Conservation (phyloP, 495 filamentous ascomycete genomes). For the Apodospora peruviana region DNA sequence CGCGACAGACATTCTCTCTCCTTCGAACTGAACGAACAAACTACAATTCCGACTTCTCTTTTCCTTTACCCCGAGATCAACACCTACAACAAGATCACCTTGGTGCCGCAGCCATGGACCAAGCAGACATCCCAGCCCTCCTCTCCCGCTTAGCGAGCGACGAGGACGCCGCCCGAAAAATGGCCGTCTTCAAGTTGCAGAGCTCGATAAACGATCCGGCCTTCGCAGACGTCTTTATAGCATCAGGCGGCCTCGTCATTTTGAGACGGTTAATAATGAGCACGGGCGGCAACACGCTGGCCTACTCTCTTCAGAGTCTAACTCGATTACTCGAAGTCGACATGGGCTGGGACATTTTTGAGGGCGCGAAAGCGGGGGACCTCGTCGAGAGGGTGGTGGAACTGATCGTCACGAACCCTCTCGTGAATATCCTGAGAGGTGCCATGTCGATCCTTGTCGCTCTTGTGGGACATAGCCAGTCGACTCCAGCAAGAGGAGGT, state of each 20-base stretch:
- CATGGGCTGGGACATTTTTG: conserved; percentile 88
- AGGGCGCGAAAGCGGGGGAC: conserved; percentile 42
- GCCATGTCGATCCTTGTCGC: conserved; percentile 95
- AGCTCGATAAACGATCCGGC: conserved; percentile 89
- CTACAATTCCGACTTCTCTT: no score
- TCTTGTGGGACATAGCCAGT: conserved; percentile 79
- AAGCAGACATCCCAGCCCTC: conserved; percentile 51
- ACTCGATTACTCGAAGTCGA: conserved; percentile 85
- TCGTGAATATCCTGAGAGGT: conserved; percentile 94
- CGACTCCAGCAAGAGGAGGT: conserved; percentile 11
- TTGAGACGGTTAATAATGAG: conserved; percentile 76
- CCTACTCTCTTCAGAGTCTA: conserved; percentile 87
- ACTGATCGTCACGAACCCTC: conserved; percentile 87
- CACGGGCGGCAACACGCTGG: conserved; percentile 86
- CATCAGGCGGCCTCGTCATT: conserved; percentile 75
- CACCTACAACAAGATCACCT: neutral
- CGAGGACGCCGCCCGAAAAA: conserved; percentile 89
- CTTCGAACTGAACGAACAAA: no score
- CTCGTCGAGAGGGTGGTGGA: conserved; percentile 75
- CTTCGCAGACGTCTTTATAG: conserved; percentile 94
- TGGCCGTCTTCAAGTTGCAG: conserved; percentile 98
- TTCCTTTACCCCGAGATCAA: no score
- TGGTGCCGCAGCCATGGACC: conserved; percentile 33
- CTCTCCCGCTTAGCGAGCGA: conserved; percentile 51
- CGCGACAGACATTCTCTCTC: no score